Conservation (phyloP, 139 green algal species). For the Coelastrella sp. region DNA sequence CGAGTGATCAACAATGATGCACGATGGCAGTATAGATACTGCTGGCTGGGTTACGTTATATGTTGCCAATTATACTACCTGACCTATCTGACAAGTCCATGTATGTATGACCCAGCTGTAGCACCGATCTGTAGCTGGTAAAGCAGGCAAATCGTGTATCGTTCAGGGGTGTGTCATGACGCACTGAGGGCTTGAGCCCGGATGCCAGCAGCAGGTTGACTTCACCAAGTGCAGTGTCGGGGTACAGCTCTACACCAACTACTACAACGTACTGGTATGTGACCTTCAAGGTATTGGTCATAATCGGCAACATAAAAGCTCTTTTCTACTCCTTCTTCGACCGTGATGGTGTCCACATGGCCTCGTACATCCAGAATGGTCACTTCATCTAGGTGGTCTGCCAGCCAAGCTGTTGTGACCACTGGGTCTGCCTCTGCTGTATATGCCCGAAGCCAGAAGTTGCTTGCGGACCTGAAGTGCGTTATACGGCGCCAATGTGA, state of each 20-base stretch:
- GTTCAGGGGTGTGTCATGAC: no score
- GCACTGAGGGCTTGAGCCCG: no score
- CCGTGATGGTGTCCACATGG: constrained; percentile 41
- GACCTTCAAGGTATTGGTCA: constrained; percentile 48
- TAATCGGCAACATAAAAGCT: constrained; percentile 44
- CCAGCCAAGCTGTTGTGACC: constrained; percentile 23
- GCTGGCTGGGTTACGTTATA: no score
- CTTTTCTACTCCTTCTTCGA: constrained; percentile 37
- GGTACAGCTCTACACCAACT: neutral
- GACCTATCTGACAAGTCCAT: no score
- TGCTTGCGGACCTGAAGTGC: no score
- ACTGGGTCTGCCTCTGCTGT: neutral
- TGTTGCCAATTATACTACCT: no score
- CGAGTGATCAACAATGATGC: neutral
- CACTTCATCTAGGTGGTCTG: constrained; percentile 37
- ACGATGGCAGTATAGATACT: neutral
- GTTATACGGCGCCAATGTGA: no score
- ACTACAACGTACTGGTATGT: constrained; percentile 48
- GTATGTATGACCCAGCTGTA: no score
- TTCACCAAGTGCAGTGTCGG: no score
- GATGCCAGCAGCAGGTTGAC: no score
- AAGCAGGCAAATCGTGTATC: no score
- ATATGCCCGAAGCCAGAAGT: neutral
- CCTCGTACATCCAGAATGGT: constrained; percentile 50
- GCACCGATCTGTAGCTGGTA: no score